A percentile compares a stretch with the other conserved stretches of the same genome.
phyloP scores from a whole-genome alignment of 1,139 yeast genomes.

The Yamadazyma aaseri region DNA sequence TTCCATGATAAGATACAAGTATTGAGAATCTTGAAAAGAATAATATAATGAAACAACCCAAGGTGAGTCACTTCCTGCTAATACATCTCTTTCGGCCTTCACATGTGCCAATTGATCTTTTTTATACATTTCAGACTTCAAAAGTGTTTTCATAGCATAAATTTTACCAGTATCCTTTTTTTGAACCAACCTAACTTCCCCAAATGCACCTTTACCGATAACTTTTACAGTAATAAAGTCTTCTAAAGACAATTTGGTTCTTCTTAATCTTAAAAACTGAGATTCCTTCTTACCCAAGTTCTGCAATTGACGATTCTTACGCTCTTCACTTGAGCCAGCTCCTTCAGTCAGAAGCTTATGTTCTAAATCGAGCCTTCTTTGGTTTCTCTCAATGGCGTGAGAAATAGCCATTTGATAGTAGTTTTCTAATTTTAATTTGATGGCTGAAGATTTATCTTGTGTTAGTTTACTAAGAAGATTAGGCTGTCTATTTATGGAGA shows the following conservation, averaged over 20 bases:
- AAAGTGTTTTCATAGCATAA: conserved; percentile 79
- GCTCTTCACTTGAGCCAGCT: conserved; percentile 61
- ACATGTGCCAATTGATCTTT: conserved; percentile 84
- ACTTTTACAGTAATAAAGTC: conserved; percentile 80
- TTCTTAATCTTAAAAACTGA: conserved; percentile 68
- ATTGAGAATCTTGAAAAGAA: conserved; percentile 77
- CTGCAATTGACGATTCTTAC: conserved; percentile 70
- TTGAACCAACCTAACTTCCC: conserved; percentile 82
- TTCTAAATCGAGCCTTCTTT: conserved; percentile 71
- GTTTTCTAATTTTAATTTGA: conserved; percentile 68
- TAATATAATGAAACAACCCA: conserved; percentile 84
- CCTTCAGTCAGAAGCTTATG: conserved; percentile 65
- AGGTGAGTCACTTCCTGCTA: conserved; percentile 83
- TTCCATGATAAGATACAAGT: conserved; percentile 77
- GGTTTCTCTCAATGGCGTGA: conserved; percentile 80
- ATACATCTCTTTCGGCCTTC: conserved; percentile 81
- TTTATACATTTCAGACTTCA: conserved; percentile 80
- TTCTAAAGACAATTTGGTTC: conserved; percentile 71
- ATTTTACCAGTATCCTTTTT: conserved; percentile 80
- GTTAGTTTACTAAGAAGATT: conserved; percentile 63
- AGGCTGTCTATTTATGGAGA: conserved; percentile 76
- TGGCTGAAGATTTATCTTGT: conserved; percentile 74
- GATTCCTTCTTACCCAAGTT: conserved; percentile 75
- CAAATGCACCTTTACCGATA: conserved; percentile 85
- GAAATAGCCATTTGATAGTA: conserved; percentile 74